Evolutionary conservation across 345 rosid species (phyloP), one percentile per base, ranked within the genome.

Genomic region (Melaleuca quinquenervia): DNA sequence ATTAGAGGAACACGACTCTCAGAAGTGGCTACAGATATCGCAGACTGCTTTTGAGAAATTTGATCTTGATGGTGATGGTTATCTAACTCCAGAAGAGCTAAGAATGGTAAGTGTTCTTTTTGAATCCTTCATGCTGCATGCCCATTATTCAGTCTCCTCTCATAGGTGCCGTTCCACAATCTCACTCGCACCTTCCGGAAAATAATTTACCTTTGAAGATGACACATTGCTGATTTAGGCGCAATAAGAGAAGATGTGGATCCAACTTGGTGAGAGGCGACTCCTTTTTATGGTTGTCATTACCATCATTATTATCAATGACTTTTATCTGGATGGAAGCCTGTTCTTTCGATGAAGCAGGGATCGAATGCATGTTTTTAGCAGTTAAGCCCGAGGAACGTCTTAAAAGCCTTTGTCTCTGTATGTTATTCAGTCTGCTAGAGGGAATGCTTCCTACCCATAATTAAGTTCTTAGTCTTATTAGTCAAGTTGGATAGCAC

Each of bases 81-180:
- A 85, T 64, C 91, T 92, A 85, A 92, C 94, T 83, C 89, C 94
- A 41, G 94, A 92, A 51, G 92, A 92, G 86, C 92, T 92, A 49
- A 91, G 91, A 88, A 86, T 92, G 94, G 92, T 92, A 21, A 86
- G 91, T 8, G 44, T 29, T 50, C 60, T 16, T 36, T 84, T 48
- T n/a, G n/a, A 21, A 56, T 50, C 83, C 29, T 82, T 82, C n/a
- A 36, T 48, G 52, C 83, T 48, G 52, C 83, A 50, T 50, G 53
- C 78, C 75, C 78, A 32, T 32, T 70, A 22, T 70, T 1, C 41
- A 36, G 24, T 8, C 78, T 70, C 48, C 48, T 70, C 78, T 70
- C 78, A 12, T 32, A 18, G 78, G 24, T 32, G 48, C 78, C 16
- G 78, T 36, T 70, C 12, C 78, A 32, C 78, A 18, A 36, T 70